Percentiles rank a stretch among this genome's conserved stretches.
Conservation (phyloP, 805 yeast species). For the Kazachstania psychrophila region DNA sequence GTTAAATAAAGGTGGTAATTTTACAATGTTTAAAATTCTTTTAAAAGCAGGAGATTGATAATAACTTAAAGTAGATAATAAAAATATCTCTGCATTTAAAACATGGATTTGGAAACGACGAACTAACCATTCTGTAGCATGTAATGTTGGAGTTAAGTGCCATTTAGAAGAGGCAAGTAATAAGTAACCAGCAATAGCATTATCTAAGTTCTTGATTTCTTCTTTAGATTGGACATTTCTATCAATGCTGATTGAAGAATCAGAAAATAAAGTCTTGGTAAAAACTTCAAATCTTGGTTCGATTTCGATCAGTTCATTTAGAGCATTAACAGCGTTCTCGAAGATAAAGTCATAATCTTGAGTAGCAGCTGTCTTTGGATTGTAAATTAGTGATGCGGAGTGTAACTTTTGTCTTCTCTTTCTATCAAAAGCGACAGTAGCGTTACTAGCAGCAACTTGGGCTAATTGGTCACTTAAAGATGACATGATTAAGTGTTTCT, state of each 20-base stretch:
- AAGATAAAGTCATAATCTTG: constrained; percentile 85
- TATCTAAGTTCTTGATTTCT: constrained; percentile 62
- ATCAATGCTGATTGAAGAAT: constrained; percentile 69
- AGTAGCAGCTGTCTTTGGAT: constrained; percentile 79
- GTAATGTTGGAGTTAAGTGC: constrained; percentile 62
- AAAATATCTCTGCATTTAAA: constrained; percentile 62
- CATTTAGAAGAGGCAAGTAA: constrained; percentile 68
- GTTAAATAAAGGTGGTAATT: constrained; percentile 68
- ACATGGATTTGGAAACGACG: constrained; percentile 83
- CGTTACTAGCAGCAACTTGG: constrained; percentile 51
- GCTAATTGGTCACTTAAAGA: constrained; percentile 79
- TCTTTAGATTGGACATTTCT: constrained; percentile 76
- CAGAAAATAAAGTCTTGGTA: constrained; percentile 67
- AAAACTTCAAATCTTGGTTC: constrained; percentile 73
- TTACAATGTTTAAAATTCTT: constrained; percentile 64
- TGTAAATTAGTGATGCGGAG: constrained; percentile 79
- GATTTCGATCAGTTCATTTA: constrained; percentile 57
- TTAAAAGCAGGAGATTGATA: constrained; percentile 65
- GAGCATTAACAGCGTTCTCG: constrained; percentile 63
- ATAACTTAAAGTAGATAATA: constrained; percentile 74
- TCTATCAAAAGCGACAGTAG: constrained; percentile 74
- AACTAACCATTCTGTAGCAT: constrained; percentile 89
- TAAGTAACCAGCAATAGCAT: constrained; percentile 66
- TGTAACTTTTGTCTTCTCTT: constrained; percentile 80
- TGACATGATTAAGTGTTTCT: constrained; percentile 36